Evolutionary conservation across 805 yeast species (phyloP).

Genomic region (Zygotorulaspora sp.): DNA sequence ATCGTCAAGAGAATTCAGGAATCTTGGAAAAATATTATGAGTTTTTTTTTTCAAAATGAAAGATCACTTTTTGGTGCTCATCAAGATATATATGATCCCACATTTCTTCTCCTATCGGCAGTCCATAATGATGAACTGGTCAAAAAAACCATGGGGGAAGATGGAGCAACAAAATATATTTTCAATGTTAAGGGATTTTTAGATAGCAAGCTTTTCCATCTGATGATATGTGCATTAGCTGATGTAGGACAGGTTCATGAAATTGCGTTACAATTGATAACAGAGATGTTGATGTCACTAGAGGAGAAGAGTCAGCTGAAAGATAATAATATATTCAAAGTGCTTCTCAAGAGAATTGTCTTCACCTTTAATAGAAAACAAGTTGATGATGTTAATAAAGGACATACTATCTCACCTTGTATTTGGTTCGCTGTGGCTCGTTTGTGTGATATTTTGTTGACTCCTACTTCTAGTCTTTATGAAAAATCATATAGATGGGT

Average conservation of each 20-base stretch:
- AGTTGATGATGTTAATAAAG: conserved; percentile 14
- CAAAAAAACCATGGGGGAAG: conserved; percentile 32
- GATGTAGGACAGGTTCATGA: conserved; percentile 18
- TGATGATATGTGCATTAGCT: conserved; percentile 44
- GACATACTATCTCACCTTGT: conserved; percentile 39
- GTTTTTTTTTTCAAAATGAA: conserved; percentile 12
- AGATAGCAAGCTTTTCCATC: conserved; percentile 50
- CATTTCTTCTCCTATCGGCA: conserved; percentile 58
- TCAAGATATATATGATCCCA: conserved; percentile 54
- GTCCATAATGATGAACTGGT: conserved; percentile 65
- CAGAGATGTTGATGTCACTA: conserved; percentile 42
- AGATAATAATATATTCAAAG: conserved; percentile 52
- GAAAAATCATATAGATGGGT: conserved; percentile 68
- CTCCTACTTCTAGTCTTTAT: conserved; percentile 71
- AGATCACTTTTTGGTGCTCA: conserved; percentile 16
- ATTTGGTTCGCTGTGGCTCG: conserved; percentile 54
- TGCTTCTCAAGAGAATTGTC: conserved; percentile 44
- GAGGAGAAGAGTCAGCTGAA: conserved; percentile 44
- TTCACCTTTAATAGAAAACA: conserved; percentile 30
- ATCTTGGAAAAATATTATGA: conserved; percentile 27
- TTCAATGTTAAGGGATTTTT: conserved; percentile 54
- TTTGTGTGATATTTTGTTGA: conserved; percentile 51
- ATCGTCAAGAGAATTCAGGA: conserved; percentile 1
- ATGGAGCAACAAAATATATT: conserved; percentile 23
- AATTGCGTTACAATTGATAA: conserved; percentile 40